Evolutionary conservation across 2,329 filamentous ascomycete species (phyloP).

Genomic region (Clonostachys rhizophaga): DNA sequence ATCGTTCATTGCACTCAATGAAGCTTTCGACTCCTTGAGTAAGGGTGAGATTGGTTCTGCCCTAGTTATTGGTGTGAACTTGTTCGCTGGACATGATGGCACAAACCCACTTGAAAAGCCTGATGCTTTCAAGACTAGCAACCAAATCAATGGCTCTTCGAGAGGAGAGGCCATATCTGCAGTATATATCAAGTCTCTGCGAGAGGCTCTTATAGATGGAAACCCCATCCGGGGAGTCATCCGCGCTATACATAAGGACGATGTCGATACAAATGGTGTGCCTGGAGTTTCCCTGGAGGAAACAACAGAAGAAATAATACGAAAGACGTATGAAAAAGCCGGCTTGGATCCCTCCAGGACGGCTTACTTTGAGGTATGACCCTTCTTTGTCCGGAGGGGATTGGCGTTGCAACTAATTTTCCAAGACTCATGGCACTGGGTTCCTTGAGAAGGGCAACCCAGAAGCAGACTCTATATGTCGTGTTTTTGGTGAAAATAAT

Average conservation of each 20-base stretch:
- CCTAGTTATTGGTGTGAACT: neutral
- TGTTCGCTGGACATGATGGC: slow-evolving; percentile 9
- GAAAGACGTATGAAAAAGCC: slow-evolving; percentile 22
- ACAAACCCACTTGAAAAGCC: slow-evolving; percentile 15
- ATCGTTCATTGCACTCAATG: neutral
- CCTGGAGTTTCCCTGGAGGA: slow-evolving; percentile 28
- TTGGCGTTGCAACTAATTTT: slow-evolving; percentile 41
- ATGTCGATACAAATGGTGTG: slow-evolving; percentile 30
- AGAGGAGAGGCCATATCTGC: slow-evolving; percentile 36
- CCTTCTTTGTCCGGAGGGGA: slow-evolving; percentile 21
- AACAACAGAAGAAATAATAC: slow-evolving; percentile 30
- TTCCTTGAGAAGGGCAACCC: slow-evolving; percentile 18
- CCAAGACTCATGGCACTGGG: slow-evolving; percentile 29
- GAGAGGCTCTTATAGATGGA: slow-evolving; percentile 34
- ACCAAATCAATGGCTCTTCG: slow-evolving; percentile 37
- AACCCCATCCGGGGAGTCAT: slow-evolving; percentile 31
- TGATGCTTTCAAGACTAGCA: slow-evolving; percentile 19
- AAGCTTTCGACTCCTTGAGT: neutral
- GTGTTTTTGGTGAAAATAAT: slow-evolving; percentile 3
- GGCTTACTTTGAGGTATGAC: slow-evolving; percentile 5
- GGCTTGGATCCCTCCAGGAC: slow-evolving; percentile 12
- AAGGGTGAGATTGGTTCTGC: neutral
- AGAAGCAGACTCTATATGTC: slow-evolving; percentile 24
- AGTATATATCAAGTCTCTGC: slow-evolving; percentile 35
- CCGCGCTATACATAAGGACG: slow-evolving; percentile 19